phyloP scores from a whole-genome alignment of 2,329 filamentous ascomycete species.

The Colletotrichum liriopes region DNA sequence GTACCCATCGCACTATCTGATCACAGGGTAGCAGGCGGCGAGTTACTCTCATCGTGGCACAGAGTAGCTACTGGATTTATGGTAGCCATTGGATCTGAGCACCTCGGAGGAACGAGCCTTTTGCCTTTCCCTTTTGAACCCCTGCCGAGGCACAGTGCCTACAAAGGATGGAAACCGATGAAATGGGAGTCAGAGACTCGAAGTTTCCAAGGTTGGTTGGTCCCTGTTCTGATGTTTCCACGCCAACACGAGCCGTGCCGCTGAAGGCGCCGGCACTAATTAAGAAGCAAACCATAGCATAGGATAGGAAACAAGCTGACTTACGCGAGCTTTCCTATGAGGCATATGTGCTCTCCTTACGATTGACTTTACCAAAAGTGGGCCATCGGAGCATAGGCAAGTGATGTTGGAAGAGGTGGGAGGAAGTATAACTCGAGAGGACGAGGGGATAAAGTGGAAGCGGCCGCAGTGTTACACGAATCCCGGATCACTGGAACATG shows the following conservation, averaged over 20 bases:
- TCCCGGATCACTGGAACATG: slow-evolving; percentile 20
- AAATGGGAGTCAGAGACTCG: no score
- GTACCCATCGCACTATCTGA: background rate
- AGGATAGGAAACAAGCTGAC: background rate
- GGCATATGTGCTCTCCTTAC: background rate
- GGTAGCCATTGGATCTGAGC: background rate
- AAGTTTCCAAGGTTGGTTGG: background rate
- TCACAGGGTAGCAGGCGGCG: background rate
- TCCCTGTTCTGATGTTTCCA: background rate
- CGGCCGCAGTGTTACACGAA: slow-evolving; percentile 18
- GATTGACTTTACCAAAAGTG: background rate
- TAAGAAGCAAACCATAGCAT: background rate
- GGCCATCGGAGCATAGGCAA: background rate
- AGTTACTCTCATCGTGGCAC: background rate
- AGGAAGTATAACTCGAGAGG: background rate
- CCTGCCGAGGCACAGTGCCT: background rate
- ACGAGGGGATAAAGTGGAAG: slow-evolving; percentile 2
- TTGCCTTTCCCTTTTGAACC: background rate
- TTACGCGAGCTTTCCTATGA: background rate
- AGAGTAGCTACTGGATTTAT: background rate
- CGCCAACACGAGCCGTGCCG: background rate
- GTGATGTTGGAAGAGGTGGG: background rate
- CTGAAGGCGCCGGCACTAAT: no score
- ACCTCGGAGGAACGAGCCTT: background rate
- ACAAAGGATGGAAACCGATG: background rate